Conservation (phyloP, 768 basidiomycete genomes). For the Rhizopogon salebrosus region DNA sequence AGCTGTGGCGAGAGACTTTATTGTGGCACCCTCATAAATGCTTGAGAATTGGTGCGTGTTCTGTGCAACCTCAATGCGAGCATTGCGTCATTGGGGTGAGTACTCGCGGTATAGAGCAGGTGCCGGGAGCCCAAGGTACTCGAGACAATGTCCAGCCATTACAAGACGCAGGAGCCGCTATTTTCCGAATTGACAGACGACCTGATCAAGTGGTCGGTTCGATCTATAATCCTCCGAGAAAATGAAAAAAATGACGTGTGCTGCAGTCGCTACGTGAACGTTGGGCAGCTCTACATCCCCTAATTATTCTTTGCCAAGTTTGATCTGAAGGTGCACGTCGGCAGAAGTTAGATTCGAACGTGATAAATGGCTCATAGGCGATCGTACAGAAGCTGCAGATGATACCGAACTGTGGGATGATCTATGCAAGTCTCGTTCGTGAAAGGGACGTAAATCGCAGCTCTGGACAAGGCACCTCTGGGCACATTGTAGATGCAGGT, state of each 20-base stretch:
- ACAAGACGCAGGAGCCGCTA: constrained; percentile 66
- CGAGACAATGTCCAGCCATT: constrained; percentile 69
- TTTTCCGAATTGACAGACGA: constrained; percentile 70
- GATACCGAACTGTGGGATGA: too few species aligned
- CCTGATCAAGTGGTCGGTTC: constrained; percentile 65
- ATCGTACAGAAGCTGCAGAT: constrained; percentile 45
- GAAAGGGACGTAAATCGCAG: too few species aligned
- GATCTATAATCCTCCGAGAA: neutral
- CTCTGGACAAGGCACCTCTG: constrained; percentile 75
- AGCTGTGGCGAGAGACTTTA: constrained; percentile 74
- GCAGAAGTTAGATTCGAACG: constrained; percentile 40
- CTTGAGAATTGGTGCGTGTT: too few species aligned
- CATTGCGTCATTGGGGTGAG: neutral
- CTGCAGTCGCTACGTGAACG: constrained; percentile 66
- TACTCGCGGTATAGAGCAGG: constrained; percentile 27
- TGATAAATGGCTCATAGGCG: neutral
- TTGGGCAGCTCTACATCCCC: constrained; percentile 76
- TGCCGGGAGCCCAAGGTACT: constrained; percentile 83
- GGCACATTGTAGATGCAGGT: constrained; percentile 64
- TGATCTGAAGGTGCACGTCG: too few species aligned
- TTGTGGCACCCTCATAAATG: constrained; percentile 93
- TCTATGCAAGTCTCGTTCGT: too few species aligned
- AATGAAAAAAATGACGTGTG: neutral
- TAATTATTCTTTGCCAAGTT: constrained; percentile 86
- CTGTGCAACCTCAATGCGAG: neutral